A percentile compares a stretch with the other conserved stretches of the same genome.
Conservation (phyloP, 2,329 filamentous ascomycete species). For the Pseudocercospora eumusae region DNA sequence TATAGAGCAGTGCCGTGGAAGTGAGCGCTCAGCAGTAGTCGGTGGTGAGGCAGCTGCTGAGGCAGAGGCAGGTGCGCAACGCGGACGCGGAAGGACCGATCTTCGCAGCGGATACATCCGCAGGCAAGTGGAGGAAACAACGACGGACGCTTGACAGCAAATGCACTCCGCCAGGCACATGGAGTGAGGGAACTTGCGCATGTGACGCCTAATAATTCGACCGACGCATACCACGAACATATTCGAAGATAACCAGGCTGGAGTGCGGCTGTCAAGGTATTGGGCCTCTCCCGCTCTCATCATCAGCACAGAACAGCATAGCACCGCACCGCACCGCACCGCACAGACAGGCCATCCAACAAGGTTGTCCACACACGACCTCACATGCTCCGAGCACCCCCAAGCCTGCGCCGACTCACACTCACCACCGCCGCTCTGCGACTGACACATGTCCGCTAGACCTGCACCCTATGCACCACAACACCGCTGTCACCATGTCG, state of each 20-base stretch:
- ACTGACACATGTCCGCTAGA: conserved; percentile 23
- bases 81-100: neutral
- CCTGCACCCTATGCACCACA: conserved; percentile 19
- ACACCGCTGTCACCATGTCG: conserved; percentile 34
- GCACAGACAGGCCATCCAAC: neutral
- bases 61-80: neutral
- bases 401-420: neutral
- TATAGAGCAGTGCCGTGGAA: neutral
- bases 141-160: neutral
- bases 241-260: neutral
- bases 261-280: conserved; percentile 9
- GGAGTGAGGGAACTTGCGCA: neutral
- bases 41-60: neutral
- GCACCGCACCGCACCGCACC: neutral
- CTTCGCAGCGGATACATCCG: neutral
- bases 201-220: neutral
- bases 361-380: conserved; percentile 7
- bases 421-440: conserved; percentile 11
- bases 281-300: neutral
- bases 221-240: conserved; percentile 6
- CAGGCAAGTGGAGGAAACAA: neutral
- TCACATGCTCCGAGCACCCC: conserved; percentile 6
- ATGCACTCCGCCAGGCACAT: neutral
- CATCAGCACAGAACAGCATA: neutral
- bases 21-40: neutral